Evolutionary conservation across 2,329 filamentous ascomycete species (phyloP).

Genomic region (Alternaria burnsii): DNA sequence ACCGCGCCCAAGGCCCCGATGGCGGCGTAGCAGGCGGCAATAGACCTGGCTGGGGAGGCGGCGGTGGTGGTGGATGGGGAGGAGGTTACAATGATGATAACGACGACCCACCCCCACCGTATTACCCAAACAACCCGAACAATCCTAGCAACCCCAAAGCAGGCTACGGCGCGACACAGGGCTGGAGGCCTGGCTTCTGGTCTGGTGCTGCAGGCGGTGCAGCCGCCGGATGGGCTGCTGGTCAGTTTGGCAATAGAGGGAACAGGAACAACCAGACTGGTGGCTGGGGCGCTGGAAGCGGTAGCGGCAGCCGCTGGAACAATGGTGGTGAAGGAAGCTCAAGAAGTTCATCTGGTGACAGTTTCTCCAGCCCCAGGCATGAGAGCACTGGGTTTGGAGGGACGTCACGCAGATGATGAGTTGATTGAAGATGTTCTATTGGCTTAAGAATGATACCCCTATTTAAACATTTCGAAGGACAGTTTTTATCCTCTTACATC

Average conservation of each 20-base stretch:
- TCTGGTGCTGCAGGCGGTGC: constrained; percentile 72
- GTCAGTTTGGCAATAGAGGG: constrained; percentile 45
- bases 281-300: constrained; percentile 42
- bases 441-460: constrained; percentile 46
- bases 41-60: constrained; percentile 50
- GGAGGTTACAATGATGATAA: constrained; percentile 41
- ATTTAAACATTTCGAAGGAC: neutral
- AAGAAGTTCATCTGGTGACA: constrained; percentile 44
- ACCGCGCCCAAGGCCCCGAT: constrained; percentile 36
- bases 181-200: constrained; percentile 80
- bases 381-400: constrained; percentile 78
- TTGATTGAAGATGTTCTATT: constrained; percentile 10
- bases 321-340: constrained; percentile 52
- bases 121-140: constrained; percentile 48
- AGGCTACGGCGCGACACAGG: constrained; percentile 45
- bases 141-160: constrained; percentile 27
- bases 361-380: constrained; percentile 61
- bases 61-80: constrained; percentile 54
- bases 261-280: constrained; percentile 54
- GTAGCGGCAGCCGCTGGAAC: constrained; percentile 42
- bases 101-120: constrained; percentile 62
- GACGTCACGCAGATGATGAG: constrained; percentile 58
- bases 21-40: constrained; percentile 34
- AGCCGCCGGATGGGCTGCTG: constrained; percentile 72
- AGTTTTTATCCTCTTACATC: neutral